Evolutionary conservation across 176 grass and related monocot species (phyloP), one percentile per base, ranked within the genome.

Genomic region (Cocos nucifera): DNA sequence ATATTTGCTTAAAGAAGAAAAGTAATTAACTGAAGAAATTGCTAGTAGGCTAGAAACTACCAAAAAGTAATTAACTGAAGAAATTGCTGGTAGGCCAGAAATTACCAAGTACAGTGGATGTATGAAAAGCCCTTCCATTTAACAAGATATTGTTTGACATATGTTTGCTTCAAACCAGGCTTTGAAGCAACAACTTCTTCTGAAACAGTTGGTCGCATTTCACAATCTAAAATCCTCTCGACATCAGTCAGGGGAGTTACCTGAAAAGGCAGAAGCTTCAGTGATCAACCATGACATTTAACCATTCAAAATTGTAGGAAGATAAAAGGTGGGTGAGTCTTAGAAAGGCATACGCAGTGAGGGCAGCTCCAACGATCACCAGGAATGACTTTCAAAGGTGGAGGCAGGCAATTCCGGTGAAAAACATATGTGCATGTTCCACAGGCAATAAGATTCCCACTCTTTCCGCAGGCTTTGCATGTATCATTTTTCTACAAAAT

Each of bases 111-210:
- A 70, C 88, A 99, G 50, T 99, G 94, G 68, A 99, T 79, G 70
- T 86, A 26, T 39, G 94, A 92, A 56, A 99, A 67, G 71, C 94
- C 94, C 69, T 99, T 99, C 94, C 94, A 99, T 65, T 99, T 99
- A 50, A 99, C 89, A 64, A 99, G 85, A 77, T 99, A 99, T 70
- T 70, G 79, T 35, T 80, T 88, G 39, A 30, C 51, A 51, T 54
- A 63, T 22, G 73, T 76, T 49, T 82, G 78, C 60, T 79, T 99
- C 35, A 76, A 66, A 65, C 56, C 70, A 74, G 85, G 58, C 20
- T 80, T 76, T 26, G 62, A 73, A 68, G 81, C 76, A 59, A 57
- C 78, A 78, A 50, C 53, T 27, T 76, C 73, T 56, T 99, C 94
- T 50, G 26, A 4, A 51, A 39, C 67, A 53, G 59, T 59, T 23